phyloP scores from a whole-genome alignment of 208 protist genomes.

The Leishmania tropica region DNA sequence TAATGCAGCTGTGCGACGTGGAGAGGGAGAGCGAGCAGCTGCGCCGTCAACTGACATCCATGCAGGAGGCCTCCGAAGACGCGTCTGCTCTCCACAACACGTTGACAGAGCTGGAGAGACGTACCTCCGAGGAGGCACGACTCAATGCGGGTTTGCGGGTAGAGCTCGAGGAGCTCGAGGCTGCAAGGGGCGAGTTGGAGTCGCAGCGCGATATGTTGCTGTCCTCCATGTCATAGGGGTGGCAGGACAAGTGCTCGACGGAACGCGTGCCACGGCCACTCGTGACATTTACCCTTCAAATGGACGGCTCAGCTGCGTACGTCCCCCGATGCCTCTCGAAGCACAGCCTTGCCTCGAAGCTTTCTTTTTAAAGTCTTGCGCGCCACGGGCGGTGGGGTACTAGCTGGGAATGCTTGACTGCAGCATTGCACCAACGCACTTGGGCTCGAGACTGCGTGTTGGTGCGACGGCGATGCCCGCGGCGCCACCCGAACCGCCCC shows the following conservation, averaged over 20 bases:
- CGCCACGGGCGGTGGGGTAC: not conserved
- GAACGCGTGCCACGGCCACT: too few species aligned
- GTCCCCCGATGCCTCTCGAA: not conserved
- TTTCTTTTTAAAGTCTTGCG: not conserved
- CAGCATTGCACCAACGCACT: not conserved
- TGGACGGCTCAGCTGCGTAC: not conserved
- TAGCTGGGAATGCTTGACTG: not conserved
- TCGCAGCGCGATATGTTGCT: conserved; percentile 20
- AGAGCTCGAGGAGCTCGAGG: conserved; percentile 36
- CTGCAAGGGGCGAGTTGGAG: conserved; percentile 19
- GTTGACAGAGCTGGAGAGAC: conserved; percentile 9
- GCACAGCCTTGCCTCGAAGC: conserved; percentile 2
- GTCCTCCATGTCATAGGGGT: not conserved
- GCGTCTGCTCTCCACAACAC: conserved; percentile 7
- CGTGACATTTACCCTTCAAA: not conserved
- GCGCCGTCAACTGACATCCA: conserved; percentile 3
- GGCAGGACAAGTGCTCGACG: not conserved
- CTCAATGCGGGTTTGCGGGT: conserved; percentile 20
- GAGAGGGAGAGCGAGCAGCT: conserved; percentile 25
- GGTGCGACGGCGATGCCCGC: not conserved
- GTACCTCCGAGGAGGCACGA: conserved; percentile 10
- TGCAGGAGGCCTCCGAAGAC: conserved; percentile 3
- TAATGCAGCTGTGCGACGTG: conserved; percentile 37
- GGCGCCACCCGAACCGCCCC: too few species aligned
- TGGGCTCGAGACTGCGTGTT: not conserved